These are phyloP conservation scores for Zizania palustris DNA, from an alignment of 202 grass and related monocot species.

Conservation along the genomic window DNA sequence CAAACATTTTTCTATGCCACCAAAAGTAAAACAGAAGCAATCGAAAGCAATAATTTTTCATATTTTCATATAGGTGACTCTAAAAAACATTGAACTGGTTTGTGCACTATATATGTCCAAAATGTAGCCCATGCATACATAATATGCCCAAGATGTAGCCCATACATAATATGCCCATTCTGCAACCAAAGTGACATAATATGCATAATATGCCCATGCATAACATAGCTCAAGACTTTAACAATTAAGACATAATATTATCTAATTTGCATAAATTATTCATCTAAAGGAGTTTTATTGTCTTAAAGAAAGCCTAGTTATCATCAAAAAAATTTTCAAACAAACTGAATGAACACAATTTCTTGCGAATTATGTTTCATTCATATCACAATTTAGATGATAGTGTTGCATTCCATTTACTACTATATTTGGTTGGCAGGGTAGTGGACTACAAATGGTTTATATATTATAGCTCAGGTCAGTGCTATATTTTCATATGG, in stretches of 20 bases:
- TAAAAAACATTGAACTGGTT: too few relatives aligned
- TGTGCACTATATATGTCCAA: too few relatives aligned
- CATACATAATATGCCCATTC: too few relatives aligned
- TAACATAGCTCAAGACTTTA: too few relatives aligned
- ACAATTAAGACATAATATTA: conserved; percentile 12
- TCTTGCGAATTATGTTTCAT: conserved; percentile 5
- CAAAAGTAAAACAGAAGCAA: too few relatives aligned
- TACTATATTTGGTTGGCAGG: conserved; percentile 58
- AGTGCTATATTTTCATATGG: conserved; percentile 21
- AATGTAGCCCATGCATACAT: too few relatives aligned
- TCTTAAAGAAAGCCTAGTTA: conserved; percentile 1
- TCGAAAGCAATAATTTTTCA: too few relatives aligned
- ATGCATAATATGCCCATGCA: too few relatives aligned
- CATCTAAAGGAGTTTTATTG: background rate
- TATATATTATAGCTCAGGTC: conserved; percentile 77
- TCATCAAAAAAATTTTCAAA: conserved; percentile 1
- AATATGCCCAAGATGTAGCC: too few relatives aligned
- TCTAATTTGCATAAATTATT: conserved; percentile 9
- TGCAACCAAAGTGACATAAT: too few relatives aligned
- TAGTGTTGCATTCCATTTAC: conserved; percentile 6
- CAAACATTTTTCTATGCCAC: too few relatives aligned
- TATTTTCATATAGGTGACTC: too few relatives aligned
- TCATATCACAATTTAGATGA: conserved; percentile 28
- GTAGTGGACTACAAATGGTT: conserved; percentile 86
- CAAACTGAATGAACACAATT: conserved; percentile 6